These are phyloP conservation scores for Ramichloridium luteum DNA, from an alignment of 2,329 filamentous ascomycete species.

Conservation along the genomic window DNA sequence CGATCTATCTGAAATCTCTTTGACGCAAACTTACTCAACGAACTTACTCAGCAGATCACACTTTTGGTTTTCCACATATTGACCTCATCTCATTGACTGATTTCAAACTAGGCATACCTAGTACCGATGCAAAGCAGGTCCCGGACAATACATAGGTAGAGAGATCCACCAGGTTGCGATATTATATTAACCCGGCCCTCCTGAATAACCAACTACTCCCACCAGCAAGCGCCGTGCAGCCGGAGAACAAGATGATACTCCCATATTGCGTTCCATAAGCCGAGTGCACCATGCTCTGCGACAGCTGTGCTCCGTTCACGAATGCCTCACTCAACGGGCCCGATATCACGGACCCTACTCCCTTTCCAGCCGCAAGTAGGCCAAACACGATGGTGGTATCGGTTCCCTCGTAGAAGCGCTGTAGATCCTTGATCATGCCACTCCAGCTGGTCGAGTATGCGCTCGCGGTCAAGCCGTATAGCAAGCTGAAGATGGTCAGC, in stretches of 20 bases:
- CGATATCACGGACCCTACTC: constrained; percentile 40
- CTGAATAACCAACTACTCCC: constrained; percentile 12
- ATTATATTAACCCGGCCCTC: constrained; percentile 12
- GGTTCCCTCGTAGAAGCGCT: constrained; percentile 10
- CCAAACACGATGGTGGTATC: constrained; percentile 39
- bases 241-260: constrained; percentile 30
- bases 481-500: constrained; percentile 32
- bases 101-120: no score
- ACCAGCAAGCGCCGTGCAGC: constrained; percentile 14
- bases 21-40: no score
- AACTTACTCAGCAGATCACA: no score
- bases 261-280: constrained; percentile 33
- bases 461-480: constrained; percentile 32
- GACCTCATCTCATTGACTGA: no score
- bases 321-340: constrained; percentile 40
- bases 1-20: no score
- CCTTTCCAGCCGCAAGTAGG: constrained; percentile 37
- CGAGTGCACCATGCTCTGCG: constrained; percentile 16
- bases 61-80: no score
- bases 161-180: no score
- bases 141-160: no score
- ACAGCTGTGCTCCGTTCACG: constrained; percentile 21
- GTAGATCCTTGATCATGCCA: constrained; percentile 16
- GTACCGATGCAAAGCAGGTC: no score
- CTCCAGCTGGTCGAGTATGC: constrained; percentile 27